Base-by-base conservation (phyloP, 2,329 filamentous ascomycete species). In the Colletotrichum sp. region DNA sequence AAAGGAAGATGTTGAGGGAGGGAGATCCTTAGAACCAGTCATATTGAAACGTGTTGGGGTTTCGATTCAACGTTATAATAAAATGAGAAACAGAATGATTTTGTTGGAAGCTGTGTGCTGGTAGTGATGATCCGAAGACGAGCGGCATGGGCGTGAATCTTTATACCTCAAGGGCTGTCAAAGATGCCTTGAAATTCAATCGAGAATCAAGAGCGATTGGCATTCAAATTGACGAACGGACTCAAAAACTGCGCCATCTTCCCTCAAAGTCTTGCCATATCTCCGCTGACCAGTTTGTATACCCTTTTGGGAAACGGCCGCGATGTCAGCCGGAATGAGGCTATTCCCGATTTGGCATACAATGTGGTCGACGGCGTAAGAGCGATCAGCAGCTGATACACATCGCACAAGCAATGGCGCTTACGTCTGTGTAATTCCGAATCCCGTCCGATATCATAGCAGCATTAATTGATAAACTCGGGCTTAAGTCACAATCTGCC, bases 41-140 rank as follows among this genome's bases (percentile, higher is more conserved):
- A 58, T 58, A 21, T 58, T 58, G 14, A 58, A 16, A 48, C 2
- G 1, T 6, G 38, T 48, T 48, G 18, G 5, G 0, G 12, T 12
- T 6, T 21, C 5, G 38, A n/a, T 48, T 7, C 0, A 12, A n/a
- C 0, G 3, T 4, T n/a, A 1, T 2, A 3, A 48, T 3, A 48
- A 48, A 28, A 7, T 28, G 14, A 1, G 24, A 5, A 13, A 58
- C 3, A 24, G 13, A 28, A 58, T 18, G 55, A 28, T 26, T 24
- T 16, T 3, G 55, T 18, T 28, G 55, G 26, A 28, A 26, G 13
- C 55, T 28, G 24, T 58, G 10, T 16, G 13, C 1, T 58, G 2
- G 6, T 52, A 21, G 43, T 13, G 43, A 21, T 52, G 43, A 52
- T 4, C 21, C 7, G n/a, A 52, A 52, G n/a, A 52, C n/a, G n/a